phyloP scores from a whole-genome alignment of 495 filamentous ascomycete genomes.

The Aspergillus ellipticus region DNA sequence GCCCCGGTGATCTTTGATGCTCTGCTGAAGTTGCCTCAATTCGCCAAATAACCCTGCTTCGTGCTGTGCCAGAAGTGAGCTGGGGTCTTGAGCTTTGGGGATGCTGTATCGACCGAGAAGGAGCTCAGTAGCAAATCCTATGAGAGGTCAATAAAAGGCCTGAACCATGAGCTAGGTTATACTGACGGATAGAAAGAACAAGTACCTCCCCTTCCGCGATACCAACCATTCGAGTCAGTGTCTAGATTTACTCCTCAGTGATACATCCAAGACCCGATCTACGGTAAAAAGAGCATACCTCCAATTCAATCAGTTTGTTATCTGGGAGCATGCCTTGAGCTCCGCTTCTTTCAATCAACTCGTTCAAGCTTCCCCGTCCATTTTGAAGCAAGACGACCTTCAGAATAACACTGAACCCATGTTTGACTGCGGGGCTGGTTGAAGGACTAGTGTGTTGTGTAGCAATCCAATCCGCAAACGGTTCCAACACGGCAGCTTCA shows the following conservation, averaged over 20 bases:
- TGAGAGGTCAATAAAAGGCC: neutral
- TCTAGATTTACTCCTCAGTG: neutral
- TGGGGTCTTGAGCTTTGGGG: constrained; percentile 20
- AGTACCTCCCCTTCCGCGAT: constrained; percentile 33
- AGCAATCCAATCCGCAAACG: constrained; percentile 15
- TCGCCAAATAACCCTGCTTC: constrained; percentile 27
- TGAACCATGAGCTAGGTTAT: neutral
- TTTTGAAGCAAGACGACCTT: constrained; percentile 18
- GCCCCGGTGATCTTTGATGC: constrained; percentile 18
- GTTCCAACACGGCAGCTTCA: constrained; percentile 25
- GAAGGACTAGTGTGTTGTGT: neutral
- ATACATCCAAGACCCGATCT: neutral
- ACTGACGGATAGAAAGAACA: constrained; percentile 26
- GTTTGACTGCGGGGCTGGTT: constrained; percentile 6
- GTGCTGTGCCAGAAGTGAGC: constrained; percentile 23
- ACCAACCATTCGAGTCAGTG: constrained; percentile 16
- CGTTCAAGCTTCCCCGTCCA: neutral
- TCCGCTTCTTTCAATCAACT: constrained; percentile 25
- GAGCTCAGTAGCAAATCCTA: constrained; percentile 32
- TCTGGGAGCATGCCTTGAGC: constrained; percentile 29
- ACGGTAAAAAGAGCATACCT: constrained; percentile 1
- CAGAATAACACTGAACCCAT: constrained; percentile 22
- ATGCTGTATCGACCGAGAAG: constrained; percentile 31
- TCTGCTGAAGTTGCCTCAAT: constrained; percentile 9
- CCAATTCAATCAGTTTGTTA: constrained; percentile 23